Percentiles rank a stretch among this genome's conserved stretches.
Evolutionary conservation across 306 rosid species (phyloP).

Genomic region (cucumber (Cucumis sativus)): DNA sequence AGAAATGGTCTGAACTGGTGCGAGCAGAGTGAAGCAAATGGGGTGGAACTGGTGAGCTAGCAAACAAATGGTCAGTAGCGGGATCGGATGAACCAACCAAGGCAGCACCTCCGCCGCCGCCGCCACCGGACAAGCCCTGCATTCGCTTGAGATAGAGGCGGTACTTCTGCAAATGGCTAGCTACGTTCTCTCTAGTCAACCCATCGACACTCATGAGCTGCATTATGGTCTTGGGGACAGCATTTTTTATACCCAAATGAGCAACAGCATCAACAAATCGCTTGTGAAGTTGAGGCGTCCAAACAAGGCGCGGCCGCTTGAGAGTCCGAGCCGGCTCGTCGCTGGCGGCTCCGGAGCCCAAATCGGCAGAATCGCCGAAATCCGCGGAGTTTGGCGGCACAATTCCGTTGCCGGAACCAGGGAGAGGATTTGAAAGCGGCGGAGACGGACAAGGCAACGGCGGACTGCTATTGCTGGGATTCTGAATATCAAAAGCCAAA

Average conservation of each 20-base stretch:
- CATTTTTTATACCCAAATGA: constrained; percentile 86
- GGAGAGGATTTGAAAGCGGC: constrained; percentile 17
- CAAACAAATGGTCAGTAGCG: constrained; percentile 79
- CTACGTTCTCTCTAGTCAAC: constrained; percentile 88
- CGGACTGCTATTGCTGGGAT: constrained; percentile 22
- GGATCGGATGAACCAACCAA: constrained; percentile 31
- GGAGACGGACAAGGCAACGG: constrained; percentile 14
- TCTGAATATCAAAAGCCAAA: constrained; percentile 71
- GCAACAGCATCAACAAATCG: constrained; percentile 93
- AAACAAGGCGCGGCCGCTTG: constrained; percentile 82
- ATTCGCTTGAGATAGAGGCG: constrained; percentile 87
- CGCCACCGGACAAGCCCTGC: constrained; percentile 67
- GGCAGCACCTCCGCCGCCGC: constrained; percentile 24
- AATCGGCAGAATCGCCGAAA: constrained; percentile 69
- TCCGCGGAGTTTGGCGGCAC: constrained; percentile 63
- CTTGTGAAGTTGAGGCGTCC: constrained; percentile 98
- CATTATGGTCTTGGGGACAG: constrained; percentile 98
- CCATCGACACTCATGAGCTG: constrained; percentile 99
- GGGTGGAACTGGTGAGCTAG: constrained; percentile 83
- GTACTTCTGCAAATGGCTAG: constrained; percentile 90
- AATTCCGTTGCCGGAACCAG: constrained; percentile 18
- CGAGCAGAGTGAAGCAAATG: constrained; percentile 71
- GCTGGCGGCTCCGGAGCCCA: constrained; percentile 69
- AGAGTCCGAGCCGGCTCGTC: constrained; percentile 97
- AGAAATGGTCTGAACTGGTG: constrained; percentile 65